phyloP scores from a whole-genome alignment of 306 rosid species.

The Vigna trinervia region DNA sequence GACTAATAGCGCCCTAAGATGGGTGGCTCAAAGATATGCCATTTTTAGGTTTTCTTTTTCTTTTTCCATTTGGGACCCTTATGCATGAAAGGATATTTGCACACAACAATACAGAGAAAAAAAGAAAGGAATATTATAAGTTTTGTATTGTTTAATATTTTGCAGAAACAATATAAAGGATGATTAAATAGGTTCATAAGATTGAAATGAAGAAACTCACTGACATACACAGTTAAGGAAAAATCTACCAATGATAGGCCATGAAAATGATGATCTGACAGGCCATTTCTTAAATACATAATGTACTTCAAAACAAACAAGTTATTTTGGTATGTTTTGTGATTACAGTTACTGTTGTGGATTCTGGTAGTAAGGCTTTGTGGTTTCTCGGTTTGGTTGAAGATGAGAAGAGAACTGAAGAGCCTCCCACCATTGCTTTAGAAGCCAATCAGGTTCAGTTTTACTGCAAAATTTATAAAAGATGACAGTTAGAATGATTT shows the following conservation, averaged over 20 bases:
- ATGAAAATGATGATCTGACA: too few relatives aligned
- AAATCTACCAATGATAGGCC: not conserved
- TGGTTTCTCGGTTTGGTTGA: too few relatives aligned
- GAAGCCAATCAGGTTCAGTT: too few relatives aligned
- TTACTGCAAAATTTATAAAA: too few relatives aligned
- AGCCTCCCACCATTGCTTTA: too few relatives aligned
- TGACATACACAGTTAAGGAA: conserved; percentile 11
- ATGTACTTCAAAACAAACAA: too few relatives aligned
- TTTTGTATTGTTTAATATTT: not conserved
- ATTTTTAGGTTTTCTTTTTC: not conserved
- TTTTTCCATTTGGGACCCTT: not conserved
- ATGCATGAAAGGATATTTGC: not conserved
- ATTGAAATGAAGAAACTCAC: conserved; percentile 13
- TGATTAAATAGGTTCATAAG: not conserved
- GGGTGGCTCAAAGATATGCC: conserved; percentile 55
- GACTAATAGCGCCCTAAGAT: conserved; percentile 41
- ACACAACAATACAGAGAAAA: not conserved
- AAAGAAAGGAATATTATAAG: not conserved
- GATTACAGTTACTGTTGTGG: too few relatives aligned
- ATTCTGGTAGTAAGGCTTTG: too few relatives aligned
- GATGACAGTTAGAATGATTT: too few relatives aligned
- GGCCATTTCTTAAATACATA: too few relatives aligned
- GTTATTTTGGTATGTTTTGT: too few relatives aligned
- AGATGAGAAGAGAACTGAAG: too few relatives aligned
- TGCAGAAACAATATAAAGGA: not conserved